Base-by-base conservation (phyloP, 306 rosid species). In the Luffa aegyptiaca region DNA sequence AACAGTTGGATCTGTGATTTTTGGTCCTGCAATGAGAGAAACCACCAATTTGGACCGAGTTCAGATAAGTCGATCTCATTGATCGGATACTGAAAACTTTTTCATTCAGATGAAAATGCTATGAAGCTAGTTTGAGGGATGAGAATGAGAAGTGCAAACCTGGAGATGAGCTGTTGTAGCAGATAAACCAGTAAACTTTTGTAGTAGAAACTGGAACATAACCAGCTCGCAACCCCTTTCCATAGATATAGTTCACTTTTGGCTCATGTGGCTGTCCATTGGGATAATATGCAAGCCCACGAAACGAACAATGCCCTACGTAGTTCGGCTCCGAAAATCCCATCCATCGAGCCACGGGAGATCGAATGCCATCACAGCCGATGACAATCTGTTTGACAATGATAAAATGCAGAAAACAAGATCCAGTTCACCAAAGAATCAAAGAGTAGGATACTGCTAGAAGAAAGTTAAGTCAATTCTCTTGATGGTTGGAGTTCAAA, bases 121-220 rank as follows among this genome's bases (percentile, higher is more conserved):
- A 31, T 31, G 36, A 21, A 51, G 31, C 63, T 31, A 33, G 63
- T 17, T 74, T 52, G 5, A 51, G 16, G 18, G 33, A 74, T 26
- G 33, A 26, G 62, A 35, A 53, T 31, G 57, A n/a, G 56, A 12
- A 65, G 14, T 78, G 42, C 18, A 44, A 58, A 93, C 97, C 95
- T 91, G 93, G 97, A 17, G 95, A 85, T 31, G 92, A 55, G 77
- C 84, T 81, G 80, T 92, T 92, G 90, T 87, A 92, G 87, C 97
- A 94, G 90, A 94, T 66, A 72, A 94, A 92, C 98, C 98, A 92
- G 88, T 92, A 92, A 53, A 94, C 97, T 88, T 89, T 92, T 42
- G 97, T 86, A 5, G 90, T 84, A 82, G 98, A 94, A 86, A 94
- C 90, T 48, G 97, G 97, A 78, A 92, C 93, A 80, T 81, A 91